Evolutionary conservation across 2,329 filamentous ascomycete genomes (phyloP), one percentile per base, ranked within the genome.

Genomic region (Chaetomium sp.): DNA sequence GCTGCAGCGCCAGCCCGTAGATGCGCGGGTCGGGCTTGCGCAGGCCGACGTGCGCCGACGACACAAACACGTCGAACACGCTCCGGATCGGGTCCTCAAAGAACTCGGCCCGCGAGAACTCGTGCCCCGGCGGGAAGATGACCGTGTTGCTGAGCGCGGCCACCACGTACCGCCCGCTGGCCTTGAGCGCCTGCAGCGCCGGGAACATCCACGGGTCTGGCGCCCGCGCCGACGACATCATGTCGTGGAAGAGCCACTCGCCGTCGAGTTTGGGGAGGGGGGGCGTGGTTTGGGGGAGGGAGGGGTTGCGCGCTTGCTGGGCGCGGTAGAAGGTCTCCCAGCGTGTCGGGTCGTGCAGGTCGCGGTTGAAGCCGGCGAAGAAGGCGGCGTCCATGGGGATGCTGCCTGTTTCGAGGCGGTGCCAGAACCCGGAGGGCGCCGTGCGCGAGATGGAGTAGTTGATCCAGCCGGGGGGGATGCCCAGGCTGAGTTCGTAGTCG

Each of bases 71-170:
- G 74, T 98, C 92, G 73, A 99, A 98, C 5, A 89, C 74, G 0
- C 79, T 78, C 62, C 85, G 83, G 2, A 96, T 78, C 0, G 90
- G 87, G 33, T 86, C 82, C 3, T 78, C 75, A 2, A 80, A 73
- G 65, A 78, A 80, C 67, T 86, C 79, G 9, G 45, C 27, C 27
- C 6, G 19, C 19, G 45, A 12, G 19, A 49, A 89, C 29, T 83
- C 79, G 73, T 97, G 92, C 0, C 84, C 89, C 0, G 84, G 81
- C 0, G 93, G 94, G 72, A 96, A 97, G 27, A 92, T 89, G 29
- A 95, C 87, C 0, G 95, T 98, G 74, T 99, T 98, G 71, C 90
- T 93, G 69, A 98, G 80, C 1, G 93, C 95, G 0, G 89, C 94
- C 1, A 98, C 77, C 38, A 94, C 82, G 70, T 89, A 93, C 64